phyloP scores from a whole-genome alignment of 169 alveolate species.

The Cryptosporidium ryanae region DNA sequence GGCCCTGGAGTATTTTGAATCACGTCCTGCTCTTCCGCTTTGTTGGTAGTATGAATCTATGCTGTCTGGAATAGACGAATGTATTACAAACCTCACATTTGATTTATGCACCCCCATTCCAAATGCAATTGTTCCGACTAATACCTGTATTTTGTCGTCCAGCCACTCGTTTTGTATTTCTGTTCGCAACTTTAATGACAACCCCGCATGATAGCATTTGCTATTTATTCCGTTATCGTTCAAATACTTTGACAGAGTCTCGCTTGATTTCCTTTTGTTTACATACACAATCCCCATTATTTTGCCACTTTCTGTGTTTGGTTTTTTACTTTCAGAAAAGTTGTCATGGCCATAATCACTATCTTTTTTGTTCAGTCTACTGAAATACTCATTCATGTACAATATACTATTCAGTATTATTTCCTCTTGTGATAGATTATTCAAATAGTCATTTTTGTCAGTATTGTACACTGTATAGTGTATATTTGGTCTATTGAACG shows the following conservation, averaged over 20 bases:
- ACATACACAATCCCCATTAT: constrained; percentile 51
- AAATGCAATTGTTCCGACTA: constrained; percentile 99
- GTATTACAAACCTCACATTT: constrained; percentile 96
- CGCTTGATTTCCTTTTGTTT: constrained; percentile 40
- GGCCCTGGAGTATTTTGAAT: constrained; percentile 88
- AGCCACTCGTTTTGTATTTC: constrained; percentile 90
- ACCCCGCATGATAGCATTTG: constrained; percentile 88
- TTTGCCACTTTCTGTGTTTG: not conserved
- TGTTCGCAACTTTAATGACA: constrained; percentile 67
- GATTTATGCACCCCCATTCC: constrained; percentile 99
- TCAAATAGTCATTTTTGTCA: constrained; percentile 29
- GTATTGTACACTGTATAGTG: constrained; percentile 83
- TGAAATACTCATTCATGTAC: constrained; percentile 29
- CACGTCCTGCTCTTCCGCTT: constrained; percentile 99
- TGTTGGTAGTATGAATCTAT: constrained; percentile 95
- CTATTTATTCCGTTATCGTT: constrained; percentile 80
- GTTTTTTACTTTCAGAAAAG: not conserved
- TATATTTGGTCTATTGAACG: constrained; percentile 91
- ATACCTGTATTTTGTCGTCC: constrained; percentile 89
- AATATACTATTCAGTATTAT: constrained; percentile 27
- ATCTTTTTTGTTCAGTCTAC: not conserved
- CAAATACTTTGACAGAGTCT: constrained; percentile 27
- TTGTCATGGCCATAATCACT: not conserved
- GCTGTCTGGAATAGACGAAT: constrained; percentile 94
- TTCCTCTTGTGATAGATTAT: constrained; percentile 10